These are phyloP conservation scores for Andrographis paniculata DNA, from an alignment of 305 asterid species.

Conservation along the genomic window DNA sequence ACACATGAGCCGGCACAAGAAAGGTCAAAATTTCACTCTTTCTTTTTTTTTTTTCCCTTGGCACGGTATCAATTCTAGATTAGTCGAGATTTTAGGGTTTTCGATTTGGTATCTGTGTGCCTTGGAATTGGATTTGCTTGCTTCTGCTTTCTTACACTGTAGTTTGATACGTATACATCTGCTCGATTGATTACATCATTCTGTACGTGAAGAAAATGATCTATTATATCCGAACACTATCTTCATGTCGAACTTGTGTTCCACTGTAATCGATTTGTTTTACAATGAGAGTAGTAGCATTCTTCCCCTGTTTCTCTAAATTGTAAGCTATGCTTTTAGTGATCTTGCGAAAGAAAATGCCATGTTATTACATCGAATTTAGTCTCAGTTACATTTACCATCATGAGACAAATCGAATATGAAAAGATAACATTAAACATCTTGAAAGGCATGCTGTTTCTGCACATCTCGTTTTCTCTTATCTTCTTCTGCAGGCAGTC, in stretches of 20 bases:
- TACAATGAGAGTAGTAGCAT: not conserved
- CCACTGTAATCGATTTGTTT: conserved; percentile 7
- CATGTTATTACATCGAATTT: too few species aligned
- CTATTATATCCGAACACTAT: conserved; percentile 10
- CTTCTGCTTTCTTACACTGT: conserved; percentile 6
- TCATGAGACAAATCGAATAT: not conserved
- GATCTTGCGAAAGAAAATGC: too few species aligned
- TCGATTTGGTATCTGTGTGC: not conserved
- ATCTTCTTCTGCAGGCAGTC: conserved; percentile 87
- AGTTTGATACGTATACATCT: conserved; percentile 2
- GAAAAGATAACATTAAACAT: not conserved
- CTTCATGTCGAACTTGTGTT: conserved; percentile 4
- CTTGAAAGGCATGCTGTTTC: not conserved
- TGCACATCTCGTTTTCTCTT: not conserved
- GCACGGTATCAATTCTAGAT: conserved; percentile 8
- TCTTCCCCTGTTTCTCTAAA: not conserved
- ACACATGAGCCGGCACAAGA: conserved; percentile 27
- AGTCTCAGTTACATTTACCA: too few species aligned
- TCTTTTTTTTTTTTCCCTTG: too few species aligned
- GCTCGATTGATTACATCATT: conserved; percentile 17
- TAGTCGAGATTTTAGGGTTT: conserved; percentile 9
- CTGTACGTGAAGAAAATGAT: conserved; percentile 9
- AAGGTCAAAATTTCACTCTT: not conserved
- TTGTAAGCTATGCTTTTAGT: not conserved
- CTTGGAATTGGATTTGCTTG: conserved; percentile 5